Evolutionary conservation across 2,329 filamentous ascomycete species (phyloP), one percentile per base, ranked within the genome.

Genomic region (Fusarium oxysporum): DNA sequence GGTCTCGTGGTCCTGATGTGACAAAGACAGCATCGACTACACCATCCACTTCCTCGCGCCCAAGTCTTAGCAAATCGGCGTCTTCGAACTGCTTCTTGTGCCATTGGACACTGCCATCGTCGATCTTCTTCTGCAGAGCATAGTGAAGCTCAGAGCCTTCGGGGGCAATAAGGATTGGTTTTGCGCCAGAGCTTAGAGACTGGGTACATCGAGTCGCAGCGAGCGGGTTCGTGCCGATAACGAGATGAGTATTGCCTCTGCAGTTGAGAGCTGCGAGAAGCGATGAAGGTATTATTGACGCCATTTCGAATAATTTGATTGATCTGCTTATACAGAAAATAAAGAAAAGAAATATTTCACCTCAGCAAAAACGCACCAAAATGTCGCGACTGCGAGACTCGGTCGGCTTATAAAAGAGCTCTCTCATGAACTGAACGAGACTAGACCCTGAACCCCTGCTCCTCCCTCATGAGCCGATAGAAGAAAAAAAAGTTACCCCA

Each of bases 21-120:
- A 98, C 91, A 81, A 98, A 98, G 43, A 99, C 96, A 62, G 93
- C 93, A 81, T 99, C 96, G 21, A 97, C 96, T 8, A 97, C 90
- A 60, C 84, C 79, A 70, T 89, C 91, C 14, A 97, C 91, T 65
- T 97, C 94, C 44, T 90, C 87, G 57, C 96, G 88, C n/a, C 96
- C 96, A 5, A 97, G 84, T 2, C 86, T 90, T 44, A 90, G 91
- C 59, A 98, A 82, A 79, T 98, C 92, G 1, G 84, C 83, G 41
- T 96, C 92, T 56, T 89, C 81, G 76, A 98, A 97, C 0, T 84
- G 79, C 65, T 90, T 88, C 74, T 87, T 85, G 35, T 91, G 78
- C 92, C 92, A 94, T 71, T 88, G 82, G 10, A 95, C 88, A 68
- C 89, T 84, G 62, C 90, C 90, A 16, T 89, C 87, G 61, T 93